Conservation (phyloP, 495 filamentous ascomycete species). For the Penicillium waksmanii region DNA sequence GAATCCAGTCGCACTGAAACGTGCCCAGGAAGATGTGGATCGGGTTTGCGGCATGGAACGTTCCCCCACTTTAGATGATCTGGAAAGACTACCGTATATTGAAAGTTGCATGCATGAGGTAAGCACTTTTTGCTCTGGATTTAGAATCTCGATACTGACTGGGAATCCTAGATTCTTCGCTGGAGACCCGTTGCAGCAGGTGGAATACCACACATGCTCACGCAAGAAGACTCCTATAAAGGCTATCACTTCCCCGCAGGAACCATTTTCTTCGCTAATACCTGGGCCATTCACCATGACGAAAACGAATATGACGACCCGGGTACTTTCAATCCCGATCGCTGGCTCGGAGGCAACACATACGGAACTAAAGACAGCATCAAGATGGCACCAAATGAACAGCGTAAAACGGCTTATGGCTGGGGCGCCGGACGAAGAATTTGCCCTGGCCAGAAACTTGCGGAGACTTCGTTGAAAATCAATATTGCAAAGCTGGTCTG, state of each 20-base stretch:
- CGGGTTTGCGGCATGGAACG: conserved; percentile 25
- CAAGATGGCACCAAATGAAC: not conserved
- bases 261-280: conserved; percentile 44
- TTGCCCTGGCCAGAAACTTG: conserved; percentile 7
- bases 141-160: not conserved
- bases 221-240: conserved; percentile 55
- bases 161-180: conserved; percentile 19
- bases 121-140: not conserved
- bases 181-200: conserved; percentile 40
- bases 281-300: conserved; percentile 48
- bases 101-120: conserved; percentile 39
- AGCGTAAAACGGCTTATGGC: conserved; percentile 20
- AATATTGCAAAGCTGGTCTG: conserved; percentile 11
- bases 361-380: not conserved
- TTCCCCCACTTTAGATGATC: conserved; percentile 25
- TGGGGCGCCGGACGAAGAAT: conserved; percentile 35
- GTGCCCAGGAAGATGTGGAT: conserved; percentile 53
- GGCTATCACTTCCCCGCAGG: conserved; percentile 55
- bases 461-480: conserved; percentile 37
- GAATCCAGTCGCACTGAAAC: conserved; percentile 42
- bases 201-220: conserved; percentile 54
- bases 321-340: conserved; percentile 46
- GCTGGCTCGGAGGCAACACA: conserved; percentile 38
- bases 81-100: conserved; percentile 35
- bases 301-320: conserved; percentile 41